Evolutionary conservation across 176 grass and related monocot genomes (phyloP).

Genomic region (Oryza rufipogon): DNA sequence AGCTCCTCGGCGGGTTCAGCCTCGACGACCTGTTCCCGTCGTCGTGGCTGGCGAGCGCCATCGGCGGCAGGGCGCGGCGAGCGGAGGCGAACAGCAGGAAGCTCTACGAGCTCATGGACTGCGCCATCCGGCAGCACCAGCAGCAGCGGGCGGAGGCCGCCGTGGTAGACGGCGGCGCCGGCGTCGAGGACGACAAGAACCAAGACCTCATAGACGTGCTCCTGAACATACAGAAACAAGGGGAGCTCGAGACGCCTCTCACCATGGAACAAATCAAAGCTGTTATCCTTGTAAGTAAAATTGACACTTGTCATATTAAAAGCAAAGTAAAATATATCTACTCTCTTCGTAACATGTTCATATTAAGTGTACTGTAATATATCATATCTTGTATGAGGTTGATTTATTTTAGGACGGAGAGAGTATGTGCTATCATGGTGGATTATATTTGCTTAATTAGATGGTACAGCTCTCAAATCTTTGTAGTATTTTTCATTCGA

Average conservation of each 20-base stretch:
- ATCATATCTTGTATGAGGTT: no score
- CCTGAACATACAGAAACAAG: neutral
- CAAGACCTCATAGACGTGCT: neutral
- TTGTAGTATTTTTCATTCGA: neutral
- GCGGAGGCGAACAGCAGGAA: slow-evolving; percentile 9
- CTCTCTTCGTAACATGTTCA: no score
- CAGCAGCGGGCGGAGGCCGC: neutral
- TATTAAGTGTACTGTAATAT: no score
- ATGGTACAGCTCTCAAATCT: neutral
- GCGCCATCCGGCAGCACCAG: slow-evolving; percentile 11
- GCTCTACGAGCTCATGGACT: slow-evolving; percentile 15
- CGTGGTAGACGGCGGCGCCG: neutral
- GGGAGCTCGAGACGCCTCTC: neutral
- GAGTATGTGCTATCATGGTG: no score
- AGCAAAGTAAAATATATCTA: no score
- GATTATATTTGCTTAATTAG: no score
- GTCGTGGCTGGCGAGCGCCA: neutral
- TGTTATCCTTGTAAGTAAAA: neutral
- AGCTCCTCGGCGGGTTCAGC: neutral
- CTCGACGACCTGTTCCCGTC: slow-evolving; percentile 25
- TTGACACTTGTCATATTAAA: neutral
- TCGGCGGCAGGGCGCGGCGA: neutral
- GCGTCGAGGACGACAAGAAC: neutral
- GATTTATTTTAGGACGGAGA: no score
- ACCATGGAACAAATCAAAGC: slow-evolving; percentile 8